These are phyloP conservation scores for Triglochin maritima DNA, from an alignment of 106 monocot species.

Conservation along the genomic window DNA sequence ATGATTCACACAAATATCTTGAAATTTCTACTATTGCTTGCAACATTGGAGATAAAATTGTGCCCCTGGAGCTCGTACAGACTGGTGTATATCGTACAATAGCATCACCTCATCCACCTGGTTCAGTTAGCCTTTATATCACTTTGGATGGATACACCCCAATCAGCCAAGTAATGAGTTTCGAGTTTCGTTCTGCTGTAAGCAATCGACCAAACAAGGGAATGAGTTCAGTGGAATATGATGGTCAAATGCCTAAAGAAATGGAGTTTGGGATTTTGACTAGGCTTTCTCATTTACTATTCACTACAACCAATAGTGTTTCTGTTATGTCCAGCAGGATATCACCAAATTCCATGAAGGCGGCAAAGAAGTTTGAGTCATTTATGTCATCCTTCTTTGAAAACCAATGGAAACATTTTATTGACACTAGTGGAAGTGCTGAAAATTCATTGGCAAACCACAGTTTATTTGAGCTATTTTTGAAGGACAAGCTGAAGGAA, in stretches of 20 bases:
- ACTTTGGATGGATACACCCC: slow-evolving; percentile 60
- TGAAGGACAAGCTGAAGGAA: slow-evolving; percentile 78
- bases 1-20: slow-evolving; percentile 47
- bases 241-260: slow-evolving; percentile 1
- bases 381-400: slow-evolving; percentile 40
- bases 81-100: slow-evolving; percentile 63
- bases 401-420: slow-evolving; percentile 49
- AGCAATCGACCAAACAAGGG: slow-evolving; percentile 3
- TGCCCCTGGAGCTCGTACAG: slow-evolving; percentile 43
- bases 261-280: slow-evolving; percentile 17
- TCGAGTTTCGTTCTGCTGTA: slow-evolving; percentile 32
- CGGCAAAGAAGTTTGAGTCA: slow-evolving; percentile 38
- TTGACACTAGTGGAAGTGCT: slow-evolving; percentile 12
- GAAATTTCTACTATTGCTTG: slow-evolving; percentile 34
- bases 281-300: slow-evolving; percentile 65
- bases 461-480: slow-evolving; percentile 47
- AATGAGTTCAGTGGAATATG: slow-evolving; percentile 13
- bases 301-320: slow-evolving; percentile 41
- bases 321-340: slow-evolving; percentile 31
- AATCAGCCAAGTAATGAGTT: slow-evolving; percentile 60
- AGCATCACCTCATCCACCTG: slow-evolving; percentile 30
- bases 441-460: slow-evolving; percentile 9
- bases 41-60: slow-evolving; percentile 42
- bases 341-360: slow-evolving; percentile 37
- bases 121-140: slow-evolving; percentile 40